Conservation (phyloP, 2,329 filamentous ascomycete genomes). For the Paracorniculantispora psalliotae region DNA sequence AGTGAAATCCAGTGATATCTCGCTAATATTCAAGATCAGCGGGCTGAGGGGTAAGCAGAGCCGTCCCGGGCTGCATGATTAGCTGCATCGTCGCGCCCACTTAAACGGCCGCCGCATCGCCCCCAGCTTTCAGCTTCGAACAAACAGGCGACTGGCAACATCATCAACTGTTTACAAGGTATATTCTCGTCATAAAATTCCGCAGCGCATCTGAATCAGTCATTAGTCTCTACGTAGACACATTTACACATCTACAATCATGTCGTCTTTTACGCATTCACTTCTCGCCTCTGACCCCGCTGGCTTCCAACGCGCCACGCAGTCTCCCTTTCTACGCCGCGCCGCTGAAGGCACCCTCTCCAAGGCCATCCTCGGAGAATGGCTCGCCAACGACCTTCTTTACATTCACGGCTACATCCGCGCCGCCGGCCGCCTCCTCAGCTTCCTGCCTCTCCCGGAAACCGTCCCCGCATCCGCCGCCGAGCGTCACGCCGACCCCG, state of each 20-base stretch:
- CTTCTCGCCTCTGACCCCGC: slow-evolving; percentile 31
- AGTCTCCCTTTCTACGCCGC: slow-evolving; percentile 59
- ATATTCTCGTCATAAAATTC: too few species aligned
- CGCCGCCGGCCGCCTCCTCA: slow-evolving; percentile 60
- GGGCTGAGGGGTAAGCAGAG: not conserved
- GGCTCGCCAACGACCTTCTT: slow-evolving; percentile 68
- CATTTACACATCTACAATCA: not conserved
- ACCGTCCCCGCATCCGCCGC: slow-evolving; percentile 19
- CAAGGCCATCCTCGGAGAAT: slow-evolving; percentile 52
- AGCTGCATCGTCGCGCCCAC: not conserved
- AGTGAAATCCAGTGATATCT: not conserved
- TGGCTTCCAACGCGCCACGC: slow-evolving; percentile 54
- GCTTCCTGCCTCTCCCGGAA: slow-evolving; percentile 54
- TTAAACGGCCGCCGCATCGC: not conserved
- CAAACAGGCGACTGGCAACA: not conserved
- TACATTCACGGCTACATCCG: slow-evolving; percentile 67
- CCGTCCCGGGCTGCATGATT: not conserved
- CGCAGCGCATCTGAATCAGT: too few species aligned
- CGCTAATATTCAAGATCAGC: not conserved
- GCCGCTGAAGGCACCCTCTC: slow-evolving; percentile 59
- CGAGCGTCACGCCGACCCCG: slow-evolving; percentile 25
- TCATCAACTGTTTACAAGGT: too few species aligned
- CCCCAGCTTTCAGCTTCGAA: not conserved
- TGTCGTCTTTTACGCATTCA: slow-evolving; percentile 47
- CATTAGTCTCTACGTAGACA: too few species aligned